Base-by-base conservation (phyloP, 2,329 filamentous ascomycete species). In the Septoria linicola region DNA sequence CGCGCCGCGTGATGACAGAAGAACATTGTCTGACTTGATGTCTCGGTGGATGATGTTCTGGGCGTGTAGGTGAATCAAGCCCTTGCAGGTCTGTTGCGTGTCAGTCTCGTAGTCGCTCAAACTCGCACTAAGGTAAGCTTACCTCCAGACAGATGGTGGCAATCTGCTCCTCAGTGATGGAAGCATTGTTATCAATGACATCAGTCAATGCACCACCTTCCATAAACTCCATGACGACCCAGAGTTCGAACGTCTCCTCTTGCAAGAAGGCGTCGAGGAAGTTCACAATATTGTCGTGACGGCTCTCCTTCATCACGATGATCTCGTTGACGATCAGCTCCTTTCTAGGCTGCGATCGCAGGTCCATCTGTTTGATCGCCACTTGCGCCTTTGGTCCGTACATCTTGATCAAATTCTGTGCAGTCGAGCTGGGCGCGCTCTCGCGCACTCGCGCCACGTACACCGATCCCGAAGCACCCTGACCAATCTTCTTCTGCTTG, bases 211-310 rank as follows among this genome's bases (percentile, higher is more conserved):
- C 89, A 74, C 93, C 93, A 64, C 93, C 93, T 74, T 99, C 93
- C 93, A 99, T 99, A 66, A 91, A 99, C 75, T 99, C 93, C 93
- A 99, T 96, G 45, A 99, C 92, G 8, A 99, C 90, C 93, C 93
- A 99, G n/a, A 99, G 80, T 70, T 99, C 93, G 48, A 88, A 82
- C 65, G 88, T 90, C 71, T 93, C 92, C 70, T 96, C 95, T 66
- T 93, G 88, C 67, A 99, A 75, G 78, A 97, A 99, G 3, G 92
- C 91, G 63, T 99, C 93, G 27, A 99, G 76, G 75, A 96, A 99
- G 74, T 99, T 99, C 72, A 99, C 93, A 76, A 99, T 99, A 72
- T 99, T 99, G 55, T 87, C 85, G 71, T 99, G 93, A 69, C 91
- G 88, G 77, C 89, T 96, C 74, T 99, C 93, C 76, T 97, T 96